Base-by-base conservation (phyloP, 306 rosid genomes). In the Corylus americana region DNA sequence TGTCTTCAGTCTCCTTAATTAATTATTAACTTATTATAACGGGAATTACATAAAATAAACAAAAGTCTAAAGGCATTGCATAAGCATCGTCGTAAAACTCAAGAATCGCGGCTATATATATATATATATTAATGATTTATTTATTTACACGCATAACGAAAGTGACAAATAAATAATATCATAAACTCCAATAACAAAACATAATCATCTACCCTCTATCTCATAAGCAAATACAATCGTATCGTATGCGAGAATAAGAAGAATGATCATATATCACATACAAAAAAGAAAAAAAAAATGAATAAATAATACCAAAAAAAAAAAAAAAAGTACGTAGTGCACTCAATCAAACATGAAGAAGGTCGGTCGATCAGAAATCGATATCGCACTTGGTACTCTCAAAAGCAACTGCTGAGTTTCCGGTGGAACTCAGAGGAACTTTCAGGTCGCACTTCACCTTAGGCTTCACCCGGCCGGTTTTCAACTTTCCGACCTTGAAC, bases 401-500 rank as follows among this genome's bases (percentile, higher is more conserved):
- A 78, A 93, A 93, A 55, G 45, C 49, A 10, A 10, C 73, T 1
- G 69, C 5, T 7, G 83, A 63, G 9, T 0, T 69, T 71, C 89
- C 86, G 5, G 71, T 58, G 17, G 76, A 9, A 8, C 64, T 57
- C 67, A 90, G n/a, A 7, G 97, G 94, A 77, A 94, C 78, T 20
- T 64, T 78, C 71, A 94, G 55, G 35, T 84, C 92, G 55, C 98
- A 94, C 0, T 77, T 48, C 49, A 92, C 39, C 84, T 77, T 88
- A 16, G 96, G 96, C 82, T 90, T 92, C 4, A 89, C 69, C 68
- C 68, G 84, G 58, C 83, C 84, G 1, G 83, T 75, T 86, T 83
- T 92, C 74, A 90, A 7, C 12, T 2, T 64, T 0, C 91, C 90
- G 37, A 88, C 45, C 79, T 90, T 92, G 79, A 90, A 85, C 78